Base-by-base conservation (phyloP, 1,284 basidiomycete species). In the Rhodotorula mucilaginosa region DNA sequence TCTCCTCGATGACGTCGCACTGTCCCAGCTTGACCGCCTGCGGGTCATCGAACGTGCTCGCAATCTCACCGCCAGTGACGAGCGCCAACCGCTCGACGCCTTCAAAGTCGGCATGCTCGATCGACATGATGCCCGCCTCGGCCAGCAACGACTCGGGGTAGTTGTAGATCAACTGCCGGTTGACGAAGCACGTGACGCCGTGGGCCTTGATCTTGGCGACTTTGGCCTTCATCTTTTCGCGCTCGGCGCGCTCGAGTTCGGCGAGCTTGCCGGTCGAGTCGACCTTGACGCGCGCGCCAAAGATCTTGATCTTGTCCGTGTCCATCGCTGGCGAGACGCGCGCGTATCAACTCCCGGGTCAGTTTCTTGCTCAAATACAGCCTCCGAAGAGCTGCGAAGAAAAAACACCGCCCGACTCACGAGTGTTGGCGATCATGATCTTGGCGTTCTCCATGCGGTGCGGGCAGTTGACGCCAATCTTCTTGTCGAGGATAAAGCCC, bases 241-340 rank as follows among this genome's bases (percentile, higher is more conserved):
- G 86, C 83, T 98, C 96, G 10, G 96, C 96, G 21, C 95, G 89
- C 83, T 99, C 97, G 12, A 99, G 88, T 82, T 99, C 97, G 34
- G 97, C 97, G 7, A 99, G 87, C 84, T 99, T 97, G 69, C 93
- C 91, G 1, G 97, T 97, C 48, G 92, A 87, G 79, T 98, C 94
- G 19, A 99, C 96, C 81, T 95, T 93, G 66, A 99, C 89, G 46
- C 94, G 88, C 0, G 97, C 96, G 64, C 96, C 97, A 79, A 99
- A 99, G 69, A 99, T 91, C 84, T 99, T 99, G 85, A 99, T 97
- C 84, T 99, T 99, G 84, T 99, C 97, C 47, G 97, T 99, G 84
- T 99, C 96, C 97, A 99, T 98, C 12, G 95, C 92, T 94, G 74
- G 39, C 58, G 58, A n/a, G 29, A 51, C 46, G 39, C 26, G 26